Evolutionary conservation across 805 yeast species (phyloP).

Genomic region (Metschnikowia corniflorae): DNA sequence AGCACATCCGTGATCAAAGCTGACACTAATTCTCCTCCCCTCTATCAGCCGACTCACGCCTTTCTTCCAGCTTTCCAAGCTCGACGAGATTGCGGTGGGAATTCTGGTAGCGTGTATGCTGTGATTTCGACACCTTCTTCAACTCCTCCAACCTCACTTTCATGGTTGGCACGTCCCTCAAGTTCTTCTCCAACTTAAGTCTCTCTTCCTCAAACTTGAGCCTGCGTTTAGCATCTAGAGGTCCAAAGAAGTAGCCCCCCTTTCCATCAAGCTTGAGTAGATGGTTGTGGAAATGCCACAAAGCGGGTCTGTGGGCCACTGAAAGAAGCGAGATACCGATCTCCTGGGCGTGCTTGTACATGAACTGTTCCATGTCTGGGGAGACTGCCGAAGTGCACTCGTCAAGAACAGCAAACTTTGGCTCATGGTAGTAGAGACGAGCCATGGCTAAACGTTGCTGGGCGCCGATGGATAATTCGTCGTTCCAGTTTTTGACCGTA

Average conservation of each 20-base stretch:
- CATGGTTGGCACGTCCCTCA: conserved; percentile 68
- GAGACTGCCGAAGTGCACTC: conserved; percentile 96
- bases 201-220: conserved; percentile 76
- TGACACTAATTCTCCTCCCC: too few species aligned
- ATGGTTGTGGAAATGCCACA: conserved; percentile 88
- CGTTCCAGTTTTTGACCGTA: conserved; percentile 77
- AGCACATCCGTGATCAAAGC: too few species aligned
- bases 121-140: conserved; percentile 47
- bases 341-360: conserved; percentile 78
- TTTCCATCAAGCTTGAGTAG: conserved; percentile 84
- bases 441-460: conserved; percentile 95
- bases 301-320: conserved; percentile 87
- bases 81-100: conserved; percentile 28
- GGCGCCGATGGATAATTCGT: conserved; percentile 83
- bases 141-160: conserved; percentile 64
- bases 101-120: conserved; percentile 33
- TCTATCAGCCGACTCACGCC: not conserved
- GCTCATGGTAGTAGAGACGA: conserved; percentile 83
- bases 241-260: conserved; percentile 60
- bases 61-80: conserved; percentile 12
- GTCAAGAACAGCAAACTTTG: conserved; percentile 90
- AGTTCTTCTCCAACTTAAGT: conserved; percentile 59
- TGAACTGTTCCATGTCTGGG: conserved; percentile 83
- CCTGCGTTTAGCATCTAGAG: conserved; percentile 70
- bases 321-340: conserved; percentile 80